These are phyloP conservation scores for Aspergillus diversus DNA, from an alignment of 495 filamentous ascomycete genomes.

Conservation along the genomic window DNA sequence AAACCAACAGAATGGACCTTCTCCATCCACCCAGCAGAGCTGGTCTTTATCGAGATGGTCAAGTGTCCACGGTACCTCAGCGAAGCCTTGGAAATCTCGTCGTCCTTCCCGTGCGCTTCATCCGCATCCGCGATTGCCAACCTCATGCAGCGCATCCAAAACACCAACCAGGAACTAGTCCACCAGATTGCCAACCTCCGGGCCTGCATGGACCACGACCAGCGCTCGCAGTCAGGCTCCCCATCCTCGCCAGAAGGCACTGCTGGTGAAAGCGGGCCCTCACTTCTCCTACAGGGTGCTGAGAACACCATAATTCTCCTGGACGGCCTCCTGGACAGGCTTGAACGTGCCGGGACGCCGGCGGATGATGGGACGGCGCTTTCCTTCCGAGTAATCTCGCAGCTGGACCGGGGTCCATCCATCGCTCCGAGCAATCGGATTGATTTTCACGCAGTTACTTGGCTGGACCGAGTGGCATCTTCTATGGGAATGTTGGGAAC, in stretches of 20 bases:
- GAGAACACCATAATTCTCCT: constrained; percentile 30
- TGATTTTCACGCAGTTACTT: constrained; percentile 32
- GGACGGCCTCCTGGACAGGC: constrained; percentile 15
- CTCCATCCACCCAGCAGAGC: constrained; percentile 13
- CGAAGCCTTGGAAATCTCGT: constrained; percentile 25
- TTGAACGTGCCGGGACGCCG: constrained; percentile 14
- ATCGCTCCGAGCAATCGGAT: constrained; percentile 9
- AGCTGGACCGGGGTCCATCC: constrained; percentile 14
- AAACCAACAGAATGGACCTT: constrained; percentile 22
- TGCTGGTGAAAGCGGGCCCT: constrained; percentile 23
- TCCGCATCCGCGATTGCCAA: constrained; percentile 8
- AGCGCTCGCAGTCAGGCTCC: neutral
- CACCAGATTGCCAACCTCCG: constrained; percentile 24
- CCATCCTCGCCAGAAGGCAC: neutral
- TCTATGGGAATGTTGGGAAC: constrained; percentile 23
- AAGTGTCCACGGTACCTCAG: constrained; percentile 39
- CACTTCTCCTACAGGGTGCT: constrained; percentile 31
- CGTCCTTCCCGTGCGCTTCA: constrained; percentile 1
- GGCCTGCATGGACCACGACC: constrained; percentile 24
- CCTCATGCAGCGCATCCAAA: constrained; percentile 28
- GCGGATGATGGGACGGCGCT: constrained; percentile 16
- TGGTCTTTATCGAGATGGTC: constrained; percentile 35
- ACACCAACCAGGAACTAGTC: constrained; percentile 22
- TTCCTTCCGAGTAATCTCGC: constrained; percentile 17
- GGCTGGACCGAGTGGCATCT: constrained; percentile 44